Evolutionary conservation across 2,329 filamentous ascomycete species (phyloP).

Genomic region (Penicillium sp.): DNA sequence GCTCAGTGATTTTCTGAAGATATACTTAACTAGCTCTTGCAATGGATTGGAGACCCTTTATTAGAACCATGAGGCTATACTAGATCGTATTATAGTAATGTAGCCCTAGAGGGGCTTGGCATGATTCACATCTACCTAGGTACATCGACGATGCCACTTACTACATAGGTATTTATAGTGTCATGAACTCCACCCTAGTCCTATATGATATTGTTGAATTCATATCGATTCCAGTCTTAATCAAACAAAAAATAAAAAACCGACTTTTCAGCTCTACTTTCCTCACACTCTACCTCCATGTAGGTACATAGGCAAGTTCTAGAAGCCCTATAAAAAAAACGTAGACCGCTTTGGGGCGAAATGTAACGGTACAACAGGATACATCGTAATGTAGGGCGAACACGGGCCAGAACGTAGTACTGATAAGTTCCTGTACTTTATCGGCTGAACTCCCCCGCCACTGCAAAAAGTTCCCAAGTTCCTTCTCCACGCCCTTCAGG

Average conservation of each 20-base stretch:
- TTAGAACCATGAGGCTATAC: neutral
- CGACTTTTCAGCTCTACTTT: neutral
- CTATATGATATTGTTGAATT: too few species aligned
- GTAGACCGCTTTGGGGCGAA: constrained; percentile 8
- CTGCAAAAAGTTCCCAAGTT: constrained; percentile 11
- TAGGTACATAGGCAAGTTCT: neutral
- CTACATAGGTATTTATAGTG: neutral
- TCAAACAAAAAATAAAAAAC: too few species aligned
- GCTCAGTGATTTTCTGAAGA: neutral
- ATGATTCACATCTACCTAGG: neutral
- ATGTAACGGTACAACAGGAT: neutral
- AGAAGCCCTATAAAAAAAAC: neutral
- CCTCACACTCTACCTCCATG: neutral
- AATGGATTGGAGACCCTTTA: neutral
- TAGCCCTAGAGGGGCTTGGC: neutral
- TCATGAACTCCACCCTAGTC: neutral
- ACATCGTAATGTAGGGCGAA: neutral
- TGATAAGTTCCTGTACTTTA: constrained; percentile 11
- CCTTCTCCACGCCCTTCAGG: neutral
- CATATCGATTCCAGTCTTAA: too few species aligned
- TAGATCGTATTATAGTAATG: neutral
- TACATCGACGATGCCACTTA: too few species aligned
- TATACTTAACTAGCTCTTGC: neutral
- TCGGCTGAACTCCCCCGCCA: constrained; percentile 10
- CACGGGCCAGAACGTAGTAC: neutral